phyloP scores from a whole-genome alignment of 345 rosid genomes.

The Eucalyptus marginata region DNA sequence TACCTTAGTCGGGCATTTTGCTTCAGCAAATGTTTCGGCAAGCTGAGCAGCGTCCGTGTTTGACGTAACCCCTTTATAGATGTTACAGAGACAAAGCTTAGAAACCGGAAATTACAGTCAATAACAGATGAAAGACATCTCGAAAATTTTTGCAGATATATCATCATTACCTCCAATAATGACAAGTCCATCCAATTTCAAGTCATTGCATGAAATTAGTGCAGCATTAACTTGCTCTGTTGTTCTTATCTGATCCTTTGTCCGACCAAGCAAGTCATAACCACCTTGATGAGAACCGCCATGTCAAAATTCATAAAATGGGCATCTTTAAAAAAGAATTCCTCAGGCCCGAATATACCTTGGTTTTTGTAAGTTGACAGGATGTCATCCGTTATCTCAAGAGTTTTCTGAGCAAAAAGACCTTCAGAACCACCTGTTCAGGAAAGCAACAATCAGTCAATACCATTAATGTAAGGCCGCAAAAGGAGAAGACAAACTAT shows the following conservation, averaged over 20 bases:
- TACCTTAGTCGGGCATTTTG: slow-evolving; percentile 86
- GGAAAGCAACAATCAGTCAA: background rate
- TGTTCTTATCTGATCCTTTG: slow-evolving; percentile 94
- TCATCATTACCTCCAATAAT: slow-evolving; percentile 73
- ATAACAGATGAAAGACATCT: background rate
- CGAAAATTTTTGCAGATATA: background rate
- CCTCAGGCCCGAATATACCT: slow-evolving; percentile 28
- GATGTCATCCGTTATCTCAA: slow-evolving; percentile 71
- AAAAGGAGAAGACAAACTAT: background rate
- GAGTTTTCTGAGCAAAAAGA: slow-evolving; percentile 85
- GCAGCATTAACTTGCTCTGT: slow-evolving; percentile 95
- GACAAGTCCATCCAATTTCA: slow-evolving; percentile 93
- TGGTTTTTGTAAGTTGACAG: slow-evolving; percentile 91
- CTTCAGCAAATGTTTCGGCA: slow-evolving; percentile 89
- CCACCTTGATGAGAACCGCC: slow-evolving; percentile 46
- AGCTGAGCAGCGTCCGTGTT: slow-evolving; percentile 99
- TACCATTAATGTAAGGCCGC: background rate
- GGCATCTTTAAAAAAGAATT: background rate
- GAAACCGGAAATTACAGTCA: background rate
- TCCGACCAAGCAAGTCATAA: slow-evolving; percentile 91
- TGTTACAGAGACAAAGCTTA: background rate
- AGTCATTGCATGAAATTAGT: slow-evolving; percentile 62
- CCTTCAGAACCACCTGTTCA: slow-evolving; percentile 93
- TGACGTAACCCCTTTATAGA: slow-evolving; percentile 73
- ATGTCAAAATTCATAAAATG: background rate